These are phyloP conservation scores for Macrocystidia cucumis DNA, from an alignment of 1,284 basidiomycete species.

Conservation along the genomic window DNA sequence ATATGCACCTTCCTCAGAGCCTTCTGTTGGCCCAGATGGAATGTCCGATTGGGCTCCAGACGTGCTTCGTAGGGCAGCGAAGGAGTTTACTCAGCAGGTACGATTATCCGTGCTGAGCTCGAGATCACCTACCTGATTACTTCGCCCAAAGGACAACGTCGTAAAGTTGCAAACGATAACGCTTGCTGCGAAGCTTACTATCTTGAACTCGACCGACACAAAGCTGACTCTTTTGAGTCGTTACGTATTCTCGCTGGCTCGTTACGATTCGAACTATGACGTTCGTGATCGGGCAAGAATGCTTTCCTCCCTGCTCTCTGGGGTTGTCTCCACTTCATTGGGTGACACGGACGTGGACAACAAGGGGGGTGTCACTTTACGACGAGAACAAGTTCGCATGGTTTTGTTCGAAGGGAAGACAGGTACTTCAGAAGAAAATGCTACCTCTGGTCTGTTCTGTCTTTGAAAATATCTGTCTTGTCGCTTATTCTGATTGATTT, in stretches of 20 bases:
- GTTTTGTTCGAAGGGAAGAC: slow-evolving; percentile 75
- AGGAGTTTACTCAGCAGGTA: slow-evolving; percentile 70
- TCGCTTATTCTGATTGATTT: slow-evolving; percentile 5
- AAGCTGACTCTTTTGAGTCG: slow-evolving; percentile 47
- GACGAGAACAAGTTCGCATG: slow-evolving; percentile 74
- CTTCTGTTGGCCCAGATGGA: slow-evolving; percentile 19
- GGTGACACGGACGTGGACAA: slow-evolving; percentile 34
- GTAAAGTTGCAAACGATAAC: slow-evolving; percentile 82
- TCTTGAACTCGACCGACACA: slow-evolving; percentile 53
- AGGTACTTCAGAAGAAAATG: slow-evolving; percentile 28
- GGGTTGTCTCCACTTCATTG: slow-evolving; percentile 35
- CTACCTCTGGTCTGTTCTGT: slow-evolving; percentile 11
- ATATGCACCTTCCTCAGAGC: slow-evolving; percentile 44
- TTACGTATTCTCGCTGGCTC: slow-evolving; percentile 79
- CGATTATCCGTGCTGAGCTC: neutral
- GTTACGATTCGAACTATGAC: slow-evolving; percentile 84
- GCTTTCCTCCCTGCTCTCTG: slow-evolving; percentile 63
- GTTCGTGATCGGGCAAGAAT: slow-evolving; percentile 84
- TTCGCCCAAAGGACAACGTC: slow-evolving; percentile 34
- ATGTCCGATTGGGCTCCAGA: slow-evolving; percentile 78
- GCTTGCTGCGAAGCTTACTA: slow-evolving; percentile 77
- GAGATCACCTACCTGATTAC: slow-evolving; percentile 1
- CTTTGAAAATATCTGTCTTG: neutral
- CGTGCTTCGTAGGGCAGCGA: slow-evolving; percentile 69
- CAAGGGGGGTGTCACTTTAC: slow-evolving; percentile 64